These are phyloP conservation scores for Rhexocercosporidium sp. DNA, from an alignment of 2,329 filamentous ascomycete genomes.

Conservation along the genomic window DNA sequence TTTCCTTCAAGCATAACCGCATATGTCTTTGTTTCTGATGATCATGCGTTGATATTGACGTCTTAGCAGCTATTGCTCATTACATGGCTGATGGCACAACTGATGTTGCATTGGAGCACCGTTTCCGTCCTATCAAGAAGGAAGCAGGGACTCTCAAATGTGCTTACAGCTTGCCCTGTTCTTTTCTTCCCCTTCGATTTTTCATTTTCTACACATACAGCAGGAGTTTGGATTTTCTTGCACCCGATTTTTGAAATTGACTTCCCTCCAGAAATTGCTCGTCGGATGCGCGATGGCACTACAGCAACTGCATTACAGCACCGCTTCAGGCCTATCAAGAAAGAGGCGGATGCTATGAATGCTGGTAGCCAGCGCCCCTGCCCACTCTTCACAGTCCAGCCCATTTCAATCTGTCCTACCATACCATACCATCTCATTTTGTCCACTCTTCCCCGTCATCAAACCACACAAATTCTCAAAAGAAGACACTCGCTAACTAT, in stretches of 20 bases:
- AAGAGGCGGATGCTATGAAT: conserved; percentile 33
- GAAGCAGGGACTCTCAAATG: conserved; percentile 18
- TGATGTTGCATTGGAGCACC: conserved; percentile 28
- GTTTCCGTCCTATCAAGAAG: conserved; percentile 31
- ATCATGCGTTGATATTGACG: conserved; percentile 26
- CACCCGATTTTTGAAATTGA: conserved; percentile 21
- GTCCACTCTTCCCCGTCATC: conserved; percentile 20
- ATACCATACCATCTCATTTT: conserved; percentile 17
- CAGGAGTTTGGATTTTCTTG: background rate
- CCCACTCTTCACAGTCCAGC: background rate
- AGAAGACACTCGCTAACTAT: conserved; percentile 35
- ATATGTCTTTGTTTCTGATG: conserved; percentile 6
- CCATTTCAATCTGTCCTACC: background rate
- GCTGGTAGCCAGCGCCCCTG: conserved; percentile 25
- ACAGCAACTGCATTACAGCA: conserved; percentile 37
- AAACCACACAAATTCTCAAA: conserved; percentile 18
- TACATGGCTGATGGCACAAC: conserved; percentile 29
- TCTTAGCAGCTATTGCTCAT: conserved; percentile 30
- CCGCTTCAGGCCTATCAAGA: conserved; percentile 39
- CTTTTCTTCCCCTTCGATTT: background rate
- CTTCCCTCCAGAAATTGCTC: conserved; percentile 24
- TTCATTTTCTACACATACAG: conserved; percentile 1
- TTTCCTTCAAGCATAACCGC: conserved; percentile 12
- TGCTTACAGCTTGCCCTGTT: conserved; percentile 4
- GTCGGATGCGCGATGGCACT: conserved; percentile 30